Base-by-base conservation (phyloP, 441 rosid species). In the Erysimum pusillum region DNA sequence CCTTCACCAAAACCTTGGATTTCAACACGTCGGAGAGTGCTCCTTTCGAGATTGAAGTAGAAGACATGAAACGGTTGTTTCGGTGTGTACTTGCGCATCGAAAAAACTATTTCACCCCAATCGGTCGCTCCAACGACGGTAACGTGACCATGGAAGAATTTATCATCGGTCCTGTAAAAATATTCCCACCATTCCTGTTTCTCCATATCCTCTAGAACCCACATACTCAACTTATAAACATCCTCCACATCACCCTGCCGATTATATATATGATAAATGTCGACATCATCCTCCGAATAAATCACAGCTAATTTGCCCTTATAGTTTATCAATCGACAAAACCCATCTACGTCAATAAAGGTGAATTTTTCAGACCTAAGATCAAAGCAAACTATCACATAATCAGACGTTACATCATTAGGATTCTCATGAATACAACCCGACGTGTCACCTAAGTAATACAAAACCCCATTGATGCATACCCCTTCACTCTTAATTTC, bases 1-100 rank as follows among this genome's bases (percentile, higher is more conserved):
- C 34, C 14, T 52, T 52, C 58, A 20, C 58, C 58, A 52, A 52
- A 22, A 22, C 58, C 34, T 52, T 52, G 32, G 34, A 52, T 12
- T 13, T 52, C 58, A 52, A 49, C 31, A 49, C 56, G 25, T 49
- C 18, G 56, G 28, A 49, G 56, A 18, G 11, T 49, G 28, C 20
- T 18, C 6, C 13, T 49, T 49, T 49, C 56, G 1, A 13, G 56
- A 49, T 49, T 49, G 56, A 49, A 49, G 8, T 22, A 52, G 34
- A 52, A 52, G 11, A 52, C 58, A 20, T 52, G 22, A 25, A 52
- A 52, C 58, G 58, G 58, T 52, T 52, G 14, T 4, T 49, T 22
- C 11, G 32, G 2, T 52, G 14, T 52, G 25, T 52, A 52, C 15
- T 52, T 22, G 54, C 54, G 13, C 58, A 52, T 52, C 4, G 58